phyloP scores from a whole-genome alignment of 495 filamentous ascomycete genomes.

The Xylaria castorea region DNA sequence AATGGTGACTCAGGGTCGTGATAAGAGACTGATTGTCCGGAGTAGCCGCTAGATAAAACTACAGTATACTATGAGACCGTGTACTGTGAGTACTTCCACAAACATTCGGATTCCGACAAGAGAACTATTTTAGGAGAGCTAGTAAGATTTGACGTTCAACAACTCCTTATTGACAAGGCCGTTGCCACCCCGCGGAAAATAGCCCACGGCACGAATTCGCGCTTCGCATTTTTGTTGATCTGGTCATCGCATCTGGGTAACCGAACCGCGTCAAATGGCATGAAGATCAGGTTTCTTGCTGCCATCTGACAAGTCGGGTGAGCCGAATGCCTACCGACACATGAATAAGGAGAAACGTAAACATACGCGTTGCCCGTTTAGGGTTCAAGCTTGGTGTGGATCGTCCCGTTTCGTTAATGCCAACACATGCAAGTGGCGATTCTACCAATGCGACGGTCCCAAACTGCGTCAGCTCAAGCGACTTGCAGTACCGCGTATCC shows the following conservation, averaged over 20 bases:
- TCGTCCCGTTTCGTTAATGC: slow-evolving; percentile 37
- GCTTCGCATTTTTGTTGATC: background rate
- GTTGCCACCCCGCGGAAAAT: background rate
- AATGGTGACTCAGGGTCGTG: background rate
- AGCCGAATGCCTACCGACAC: slow-evolving; percentile 5
- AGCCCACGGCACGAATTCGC: background rate
- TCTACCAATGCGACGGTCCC: slow-evolving; percentile 33
- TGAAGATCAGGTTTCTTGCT: slow-evolving; percentile 1
- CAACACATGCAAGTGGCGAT: slow-evolving; percentile 36
- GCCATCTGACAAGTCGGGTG: slow-evolving; percentile 8
- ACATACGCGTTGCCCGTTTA: slow-evolving; percentile 19
- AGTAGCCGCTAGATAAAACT: slow-evolving; percentile 4
- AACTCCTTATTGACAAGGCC: background rate
- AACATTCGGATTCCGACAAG: slow-evolving; percentile 10
- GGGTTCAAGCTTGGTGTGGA: slow-evolving; percentile 25
- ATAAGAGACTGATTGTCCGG: slow-evolving; percentile 16
- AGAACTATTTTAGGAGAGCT: slow-evolving; percentile 19
- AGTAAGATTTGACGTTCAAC: slow-evolving; percentile 1
- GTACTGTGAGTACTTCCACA: slow-evolving; percentile 6
- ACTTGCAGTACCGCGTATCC: slow-evolving; percentile 35
- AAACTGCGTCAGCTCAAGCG: slow-evolving; percentile 29
- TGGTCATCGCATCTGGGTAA: background rate
- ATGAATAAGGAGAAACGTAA: slow-evolving; percentile 21
- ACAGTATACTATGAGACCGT: background rate
- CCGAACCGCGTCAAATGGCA: slow-evolving; percentile 6